Base-by-base conservation (phyloP, 2,329 filamentous ascomycete species). In the Rhynchosporium agropyri region DNA sequence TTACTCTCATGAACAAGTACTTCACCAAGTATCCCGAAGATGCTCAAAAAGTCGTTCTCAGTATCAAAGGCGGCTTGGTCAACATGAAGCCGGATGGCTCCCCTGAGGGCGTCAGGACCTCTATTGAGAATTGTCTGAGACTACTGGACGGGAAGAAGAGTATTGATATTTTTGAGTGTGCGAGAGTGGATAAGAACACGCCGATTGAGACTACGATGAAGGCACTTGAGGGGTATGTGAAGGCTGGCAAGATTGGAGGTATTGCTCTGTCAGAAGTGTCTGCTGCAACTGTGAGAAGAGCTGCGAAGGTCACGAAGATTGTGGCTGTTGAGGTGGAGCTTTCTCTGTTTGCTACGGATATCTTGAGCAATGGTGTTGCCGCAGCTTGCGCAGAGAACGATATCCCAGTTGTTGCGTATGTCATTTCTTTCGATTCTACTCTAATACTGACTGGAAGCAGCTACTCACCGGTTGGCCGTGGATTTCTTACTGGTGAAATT, bases 401-500 rank as follows among this genome's bases (percentile, higher is more conserved):
- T 53, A 91, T 94, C 64, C 87, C 89, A 0, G 77, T 93, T 54
- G 76, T 91, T 42, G 89, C 88, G 70, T 74, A 70, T 20, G 72
- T 69, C 60, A 15, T 48, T 20, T 43, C 15, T 38, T 12, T 63
- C 36, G 33, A 62, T 28, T n/a, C 31, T 51, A 45, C 8, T 55
- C 29, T 40, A 62, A 68, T 68, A 55, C 70, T 40, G 33, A 55
- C 70, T 40, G 33, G 45, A 9, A 31, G 65, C 51, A 74, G 73
- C 0, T 93, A 92, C 76, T 88, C 87, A 50, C 90, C 90, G 0
- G 79, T 92, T 0, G 87, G 89, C 4, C 78, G 83, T 31, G 84
- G 84, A 0, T 81, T 87, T 76, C 74, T 87, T 62, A 82, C 83
- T 0, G 83, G 83, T 0, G 73, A 81, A 65, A 77, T 84, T 69